These are phyloP conservation scores for Nigrospora sphaerica DNA, from an alignment of 2,329 filamentous ascomycete species.

Conservation along the genomic window DNA sequence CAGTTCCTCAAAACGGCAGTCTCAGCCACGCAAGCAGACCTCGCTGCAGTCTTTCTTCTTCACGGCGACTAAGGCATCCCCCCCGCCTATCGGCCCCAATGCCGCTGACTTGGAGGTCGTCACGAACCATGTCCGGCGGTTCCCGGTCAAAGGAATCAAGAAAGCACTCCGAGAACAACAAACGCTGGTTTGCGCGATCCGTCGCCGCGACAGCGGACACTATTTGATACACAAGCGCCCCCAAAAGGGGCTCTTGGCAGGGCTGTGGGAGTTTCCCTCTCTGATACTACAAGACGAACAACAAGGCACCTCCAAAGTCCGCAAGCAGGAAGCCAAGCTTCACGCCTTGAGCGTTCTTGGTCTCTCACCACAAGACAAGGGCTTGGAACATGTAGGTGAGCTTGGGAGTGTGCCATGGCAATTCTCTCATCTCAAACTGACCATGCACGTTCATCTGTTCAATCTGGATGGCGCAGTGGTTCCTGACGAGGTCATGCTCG, in stretches of 20 bases:
- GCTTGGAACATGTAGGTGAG: constrained; percentile 27
- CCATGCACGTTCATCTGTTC: constrained; percentile 51
- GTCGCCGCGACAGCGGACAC: constrained; percentile 26
- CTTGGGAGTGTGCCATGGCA: constrained; percentile 49
- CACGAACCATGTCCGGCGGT: constrained; percentile 38
- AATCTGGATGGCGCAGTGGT: constrained; percentile 18
- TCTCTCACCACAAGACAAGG: constrained; percentile 3
- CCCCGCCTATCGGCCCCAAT: constrained; percentile 2
- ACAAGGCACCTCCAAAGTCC: constrained; percentile 18
- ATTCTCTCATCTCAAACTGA: constrained; percentile 49
- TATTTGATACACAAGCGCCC: constrained; percentile 45
- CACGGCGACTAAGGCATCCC: constrained; percentile 4
- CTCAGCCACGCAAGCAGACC: constrained; percentile 10
- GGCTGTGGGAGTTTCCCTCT: constrained; percentile 51
- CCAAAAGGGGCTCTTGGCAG: constrained; percentile 45
- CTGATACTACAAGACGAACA: constrained; percentile 21
- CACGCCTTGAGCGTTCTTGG: constrained; percentile 23
- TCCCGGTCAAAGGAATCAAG: constrained; percentile 43
- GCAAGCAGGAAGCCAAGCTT: constrained; percentile 27
- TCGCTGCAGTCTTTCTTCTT: constrained; percentile 20
- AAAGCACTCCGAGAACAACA: constrained; percentile 46
- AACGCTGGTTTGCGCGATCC: constrained; percentile 45
- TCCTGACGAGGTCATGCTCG: not conserved
- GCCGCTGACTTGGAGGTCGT: constrained; percentile 24
- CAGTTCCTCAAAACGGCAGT: constrained; percentile 3